Base-by-base conservation (phyloP, 768 basidiomycete genomes). In the Lentinula edodes region DNA sequence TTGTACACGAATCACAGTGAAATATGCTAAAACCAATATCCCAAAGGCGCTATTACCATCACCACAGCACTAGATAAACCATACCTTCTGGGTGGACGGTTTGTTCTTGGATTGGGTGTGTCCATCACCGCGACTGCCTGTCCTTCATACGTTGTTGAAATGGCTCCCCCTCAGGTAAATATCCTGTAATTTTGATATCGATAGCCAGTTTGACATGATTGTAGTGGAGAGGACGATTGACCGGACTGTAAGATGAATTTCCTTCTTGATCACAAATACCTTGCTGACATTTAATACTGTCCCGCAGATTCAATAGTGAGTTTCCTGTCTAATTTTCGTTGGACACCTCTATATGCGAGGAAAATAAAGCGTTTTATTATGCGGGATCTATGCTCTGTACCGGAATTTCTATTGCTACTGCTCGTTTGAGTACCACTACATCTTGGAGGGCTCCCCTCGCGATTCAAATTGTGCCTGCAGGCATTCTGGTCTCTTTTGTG, bases 91-190 rank as follows among this genome's bases (percentile, higher is more conserved):
- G 81, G 71, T 18, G 84, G 83, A 48, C 71, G 82, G 28, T 81
- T 82, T 65, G 71, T 83, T 45, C 74, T 85, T 41, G 83, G 84
- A 34, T 80, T 83, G 64, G 81, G 83, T 61, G 81, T 84, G 15
- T 72, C 79, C 3, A 78, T 81, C 13, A 73, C 74, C 5, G 75
- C 78, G 16, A 78, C 76, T 8, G 78, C 78, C 1, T 76, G 76
- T 2, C 71, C 69, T 5, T 70, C 80, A 15, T 85, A 84, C 67
- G 78, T 80, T 8, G 78, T 80, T 18, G 85, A 87, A 69, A 82
- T 86, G 69, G 80, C 82, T 12, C 85, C 85, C 50, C 82, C 83
- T 16, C 81, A 82, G 64, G 77, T 76, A 64, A 36, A 32, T 20
- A 4, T 20, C 7, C 38, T 39, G 23, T 52, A 18, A 4, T 34